Evolutionary conservation across 2,329 filamentous ascomycete genomes (phyloP).

Genomic region (Thelonectria olida): DNA sequence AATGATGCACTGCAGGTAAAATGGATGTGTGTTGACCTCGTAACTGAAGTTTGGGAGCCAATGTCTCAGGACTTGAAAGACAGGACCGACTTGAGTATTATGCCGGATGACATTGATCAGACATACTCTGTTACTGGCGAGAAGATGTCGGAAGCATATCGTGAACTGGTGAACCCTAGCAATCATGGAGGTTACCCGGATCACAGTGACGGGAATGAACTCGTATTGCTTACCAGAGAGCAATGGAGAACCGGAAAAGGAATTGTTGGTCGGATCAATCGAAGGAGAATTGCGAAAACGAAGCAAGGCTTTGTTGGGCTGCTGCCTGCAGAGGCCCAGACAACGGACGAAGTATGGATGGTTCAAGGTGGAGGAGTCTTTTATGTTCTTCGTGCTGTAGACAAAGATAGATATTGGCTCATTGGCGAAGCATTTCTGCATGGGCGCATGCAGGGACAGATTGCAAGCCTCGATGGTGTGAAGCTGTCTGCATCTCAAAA

Average conservation of each 20-base stretch:
- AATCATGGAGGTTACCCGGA: neutral
- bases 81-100: neutral
- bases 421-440: neutral
- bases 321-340: neutral
- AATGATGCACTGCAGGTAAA: neutral
- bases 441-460: neutral
- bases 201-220: neutral
- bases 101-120: neutral
- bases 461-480: neutral
- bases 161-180: neutral
- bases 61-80: constrained; percentile 5
- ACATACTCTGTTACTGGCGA: neutral
- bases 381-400: neutral
- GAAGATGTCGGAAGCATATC: neutral
- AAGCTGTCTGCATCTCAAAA: neutral
- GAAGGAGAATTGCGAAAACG: neutral
- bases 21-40: neutral
- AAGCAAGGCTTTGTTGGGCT: neutral
- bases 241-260: neutral
- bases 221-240: neutral
- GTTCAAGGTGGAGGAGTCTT: neutral
- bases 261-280: constrained; percentile 1
- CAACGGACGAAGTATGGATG: neutral
- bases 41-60: neutral
- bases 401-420: neutral